phyloP scores from a whole-genome alignment of 495 filamentous ascomycete genomes.

The Neurospora sp. region DNA sequence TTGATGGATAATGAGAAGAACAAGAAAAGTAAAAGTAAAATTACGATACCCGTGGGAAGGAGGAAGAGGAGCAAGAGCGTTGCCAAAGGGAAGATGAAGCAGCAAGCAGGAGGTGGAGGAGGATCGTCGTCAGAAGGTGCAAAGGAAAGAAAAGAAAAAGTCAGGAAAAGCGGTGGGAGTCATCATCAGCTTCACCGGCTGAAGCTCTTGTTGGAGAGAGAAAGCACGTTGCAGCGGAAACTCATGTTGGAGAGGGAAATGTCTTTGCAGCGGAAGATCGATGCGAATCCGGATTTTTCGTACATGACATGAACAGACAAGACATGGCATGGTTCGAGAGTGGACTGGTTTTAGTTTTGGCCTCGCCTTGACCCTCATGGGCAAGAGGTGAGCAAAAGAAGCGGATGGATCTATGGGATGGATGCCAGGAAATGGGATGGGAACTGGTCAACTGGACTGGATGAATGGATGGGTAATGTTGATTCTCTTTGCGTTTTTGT shows the following conservation, averaged over 20 bases:
- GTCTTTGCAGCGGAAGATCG: not conserved
- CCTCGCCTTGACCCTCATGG: not conserved
- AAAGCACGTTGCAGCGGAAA: not conserved
- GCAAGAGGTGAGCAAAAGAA: not conserved
- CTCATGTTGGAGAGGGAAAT: not conserved
- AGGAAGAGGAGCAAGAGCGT: not conserved
- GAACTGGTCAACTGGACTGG: not conserved
- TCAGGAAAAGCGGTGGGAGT: not conserved
- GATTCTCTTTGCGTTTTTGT: conserved; percentile 2
- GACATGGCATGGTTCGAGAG: not conserved
- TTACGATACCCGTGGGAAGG: not conserved
- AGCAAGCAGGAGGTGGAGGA: not conserved
- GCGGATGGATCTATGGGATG: not conserved
- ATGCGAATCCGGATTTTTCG: not conserved
- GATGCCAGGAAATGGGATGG: not conserved
- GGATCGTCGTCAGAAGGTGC: not conserved
- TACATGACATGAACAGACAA: not conserved
- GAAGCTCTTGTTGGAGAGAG: not conserved
- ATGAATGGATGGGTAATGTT: not conserved
- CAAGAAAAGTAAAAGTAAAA: not conserved
- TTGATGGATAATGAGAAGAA: not conserved
- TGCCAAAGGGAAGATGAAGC: not conserved
- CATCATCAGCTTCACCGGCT: not conserved
- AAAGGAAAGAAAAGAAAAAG: not conserved
- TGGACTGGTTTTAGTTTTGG: not conserved